phyloP scores from a whole-genome alignment of 805 yeast genomes.

The Brettanomyces bruxellensis region DNA sequence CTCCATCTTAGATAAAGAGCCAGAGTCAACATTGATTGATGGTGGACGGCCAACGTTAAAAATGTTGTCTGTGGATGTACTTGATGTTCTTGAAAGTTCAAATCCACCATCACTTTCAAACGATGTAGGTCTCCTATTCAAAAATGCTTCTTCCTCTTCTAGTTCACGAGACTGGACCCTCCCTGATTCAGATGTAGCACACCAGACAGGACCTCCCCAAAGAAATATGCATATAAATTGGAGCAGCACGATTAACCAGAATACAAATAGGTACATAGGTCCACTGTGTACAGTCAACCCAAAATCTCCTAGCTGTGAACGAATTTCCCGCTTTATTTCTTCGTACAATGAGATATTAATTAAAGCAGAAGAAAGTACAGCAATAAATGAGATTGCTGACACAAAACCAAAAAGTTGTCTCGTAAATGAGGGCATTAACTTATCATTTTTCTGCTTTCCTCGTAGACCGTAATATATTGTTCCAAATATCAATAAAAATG shows the following conservation, averaged over 20 bases:
- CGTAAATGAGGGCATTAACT: conserved; percentile 22
- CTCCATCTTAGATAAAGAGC: no score
- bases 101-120: no score
- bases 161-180: no score
- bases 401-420: conserved; percentile 30
- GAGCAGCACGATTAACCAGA: conserved; percentile 29
- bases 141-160: no score
- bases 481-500: conserved; percentile 22
- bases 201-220: conserved; percentile 44
- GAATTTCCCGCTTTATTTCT: conserved; percentile 20
- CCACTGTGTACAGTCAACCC: conserved; percentile 40
- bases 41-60: no score
- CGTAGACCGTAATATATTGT: conserved; percentile 29
- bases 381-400: conserved; percentile 26
- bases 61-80: no score
- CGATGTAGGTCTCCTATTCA: no score
- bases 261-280: conserved; percentile 28
- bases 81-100: no score
- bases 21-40: no score
- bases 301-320: conserved; percentile 30
- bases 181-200: conserved; percentile 24
- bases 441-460: conserved; percentile 14
- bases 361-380: conserved; percentile 24
- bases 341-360: conserved; percentile 12
- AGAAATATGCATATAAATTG: conserved; percentile 6